Evolutionary conservation across 2,329 filamentous ascomycete species (phyloP), one percentile per base, ranked within the genome.

Genomic region (Trichophyton schoenleinii): DNA sequence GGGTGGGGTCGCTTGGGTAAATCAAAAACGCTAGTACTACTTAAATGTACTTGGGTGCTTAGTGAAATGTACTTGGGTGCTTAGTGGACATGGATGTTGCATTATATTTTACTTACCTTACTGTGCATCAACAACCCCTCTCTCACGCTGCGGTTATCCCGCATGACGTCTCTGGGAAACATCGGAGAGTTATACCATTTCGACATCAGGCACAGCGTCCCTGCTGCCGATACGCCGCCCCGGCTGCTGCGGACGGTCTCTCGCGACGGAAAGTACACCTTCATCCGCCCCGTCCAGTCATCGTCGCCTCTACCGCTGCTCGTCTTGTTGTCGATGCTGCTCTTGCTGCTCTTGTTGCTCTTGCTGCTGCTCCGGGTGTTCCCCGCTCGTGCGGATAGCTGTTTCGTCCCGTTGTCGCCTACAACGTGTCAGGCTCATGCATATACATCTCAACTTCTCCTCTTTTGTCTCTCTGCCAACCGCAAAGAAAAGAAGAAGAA

Each of bases 111-210:
- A 15, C 41, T 42, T 42, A 90, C 78, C 76, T 99, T 99, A 74
- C 84, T 95, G 74, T 99, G 94, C 78, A 95, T 89, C 64, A 99
- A 77, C 22, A 96, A 71, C 0, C 89, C 88, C 2, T 75, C 67
- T 41, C 91, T 80, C 25, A 78, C 81, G 65, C 88, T 95, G 65
- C 85, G 77, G 70, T 87, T 91, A 70, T 97, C 89, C 59, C 86
- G 82, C 68, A 97, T 77, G 34, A 89, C 77, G 46, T 82, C 73
- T 48, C 79, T 81, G 3, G 92, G 92, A 68, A 97, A 97, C 0
- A 77, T 82, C 1, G 79, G 64, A 0, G 80, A 75, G 48, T 85
- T 78, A 80, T 87, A 97, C 84, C 86, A 91, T 64, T 83, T 85
- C 7, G 80, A 75, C 63, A 87, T 82, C 63, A 94, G 81, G 68